Base-by-base conservation (phyloP, 169 alveolate species). In the Cryptosporidium meleagridis region DNA sequence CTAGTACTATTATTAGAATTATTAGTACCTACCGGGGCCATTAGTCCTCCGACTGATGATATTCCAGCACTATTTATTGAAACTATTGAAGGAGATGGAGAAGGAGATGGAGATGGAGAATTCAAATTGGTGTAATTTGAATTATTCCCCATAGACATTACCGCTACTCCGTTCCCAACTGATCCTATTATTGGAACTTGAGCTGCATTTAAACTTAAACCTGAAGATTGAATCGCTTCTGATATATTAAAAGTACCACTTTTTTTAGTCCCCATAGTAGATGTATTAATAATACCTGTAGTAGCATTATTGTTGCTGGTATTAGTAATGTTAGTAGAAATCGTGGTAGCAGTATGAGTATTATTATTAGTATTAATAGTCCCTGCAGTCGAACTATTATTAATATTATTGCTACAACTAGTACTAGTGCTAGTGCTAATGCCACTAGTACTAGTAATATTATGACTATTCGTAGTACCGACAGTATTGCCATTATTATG, bases 11-110 rank as follows among this genome's bases (percentile, higher is more conserved):
- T 59, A 59, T 59, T 68, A 68, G 23, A 6, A 37, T 48, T 70
- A 21, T 21, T 48, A 21, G 41, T 48, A 14, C 52, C 48, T 3
- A 48, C 2, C 14, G 55, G 55, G 14, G 18, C 55, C 7, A 48
- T 5, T 48, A 48, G 14, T 48, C 55, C 55, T 48, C 21, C 21
- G 14, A 48, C 55, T 14, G 55, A 48, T 10, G 21, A 4, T n/a
- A 59, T 59, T 8, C 69, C 69, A 23, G 69, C 5, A 31, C 21
- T 59, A 31, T 37, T 31, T 31, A 18, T 23, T 23, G 69, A 59
- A 59, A 59, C 69, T n/a, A 59, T 59, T 12, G 69, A 59, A 3
- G 69, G 69, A 31, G 69, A 59, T 23, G 69, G 31, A 31, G 69
- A 59, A 0, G 44, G 44, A 37, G 44, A 37, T 0, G 44, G 44